Conservation (phyloP, 345 rosid genomes). For the Mercurialis annua region DNA sequence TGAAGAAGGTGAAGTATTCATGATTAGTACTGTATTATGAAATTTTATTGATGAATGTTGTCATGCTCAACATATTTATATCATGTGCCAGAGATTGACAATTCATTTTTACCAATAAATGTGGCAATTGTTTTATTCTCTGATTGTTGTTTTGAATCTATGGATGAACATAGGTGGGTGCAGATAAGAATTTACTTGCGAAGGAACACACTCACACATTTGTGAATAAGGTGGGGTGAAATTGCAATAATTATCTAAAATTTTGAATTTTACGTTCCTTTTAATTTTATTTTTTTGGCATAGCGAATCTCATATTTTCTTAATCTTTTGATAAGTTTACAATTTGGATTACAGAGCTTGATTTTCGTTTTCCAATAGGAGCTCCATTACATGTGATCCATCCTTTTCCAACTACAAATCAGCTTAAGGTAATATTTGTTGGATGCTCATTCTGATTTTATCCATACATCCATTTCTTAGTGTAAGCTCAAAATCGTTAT, state of each 20-base stretch:
- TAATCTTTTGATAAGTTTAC: constrained; percentile 18
- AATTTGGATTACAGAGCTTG: constrained; percentile 69
- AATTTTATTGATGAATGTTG: not conserved
- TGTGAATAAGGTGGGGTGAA: constrained; percentile 79
- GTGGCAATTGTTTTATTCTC: constrained; percentile 3
- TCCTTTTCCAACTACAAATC: constrained; percentile 82
- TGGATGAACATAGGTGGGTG: constrained; percentile 65
- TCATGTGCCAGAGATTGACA: not conserved
- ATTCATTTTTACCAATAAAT: not conserved
- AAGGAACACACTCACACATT: constrained; percentile 98
- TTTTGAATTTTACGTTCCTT: not conserved
- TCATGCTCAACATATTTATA: no score
- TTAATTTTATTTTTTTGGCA: constrained; percentile 6
- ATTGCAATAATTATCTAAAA: constrained; percentile 34
- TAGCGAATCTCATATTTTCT: not conserved
- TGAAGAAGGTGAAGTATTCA: constrained; percentile 72
- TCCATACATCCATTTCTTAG: not conserved
- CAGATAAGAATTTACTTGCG: constrained; percentile 81
- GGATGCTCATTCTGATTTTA: not conserved
- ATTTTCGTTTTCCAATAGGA: constrained; percentile 85
- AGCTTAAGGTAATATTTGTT: constrained; percentile 68
- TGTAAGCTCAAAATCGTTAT: not conserved
- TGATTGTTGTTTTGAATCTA: constrained; percentile 22
- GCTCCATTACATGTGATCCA: constrained; percentile 94
- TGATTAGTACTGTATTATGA: constrained; percentile 5